These are phyloP conservation scores for Paraconiothyrium brasiliense DNA, from an alignment of 2,329 filamentous ascomycete genomes.

Conservation along the genomic window DNA sequence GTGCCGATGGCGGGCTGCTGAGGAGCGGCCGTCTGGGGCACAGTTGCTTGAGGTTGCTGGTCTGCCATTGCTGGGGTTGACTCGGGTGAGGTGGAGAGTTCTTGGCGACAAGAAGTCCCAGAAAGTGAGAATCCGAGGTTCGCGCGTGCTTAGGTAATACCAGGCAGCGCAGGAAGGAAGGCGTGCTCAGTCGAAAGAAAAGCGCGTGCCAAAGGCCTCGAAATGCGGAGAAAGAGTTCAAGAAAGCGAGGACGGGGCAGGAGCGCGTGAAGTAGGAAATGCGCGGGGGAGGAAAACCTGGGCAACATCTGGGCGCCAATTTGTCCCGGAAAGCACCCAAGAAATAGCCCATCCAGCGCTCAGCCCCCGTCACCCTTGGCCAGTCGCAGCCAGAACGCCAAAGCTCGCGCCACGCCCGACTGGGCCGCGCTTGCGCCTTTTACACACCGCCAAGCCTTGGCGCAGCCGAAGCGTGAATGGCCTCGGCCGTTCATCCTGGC, in stretches of 20 bases:
- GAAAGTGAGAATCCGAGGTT: background rate
- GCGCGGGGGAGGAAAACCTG: conserved; percentile 16
- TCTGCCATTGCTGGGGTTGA: conserved; percentile 18
- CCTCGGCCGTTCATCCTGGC: conserved; percentile 5
- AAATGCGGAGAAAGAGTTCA: conserved; percentile 15
- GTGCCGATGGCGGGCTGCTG: conserved; percentile 46
- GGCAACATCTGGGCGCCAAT: conserved; percentile 15
- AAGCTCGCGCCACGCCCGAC: background rate
- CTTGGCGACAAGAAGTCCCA: conserved; percentile 5
- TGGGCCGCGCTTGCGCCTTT: conserved; percentile 1
- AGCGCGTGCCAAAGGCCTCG: conserved; percentile 5
- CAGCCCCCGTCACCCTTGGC: conserved; percentile 11
- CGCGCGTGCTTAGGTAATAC: conserved; percentile 13
- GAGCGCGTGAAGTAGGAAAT: conserved; percentile 15
- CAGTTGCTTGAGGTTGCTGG: conserved; percentile 13
- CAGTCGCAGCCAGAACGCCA: conserved; percentile 1
- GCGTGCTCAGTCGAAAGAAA: background rate
- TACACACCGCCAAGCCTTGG: conserved; percentile 5
- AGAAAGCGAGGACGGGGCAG: conserved; percentile 13
- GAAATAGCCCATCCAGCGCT: conserved; percentile 13
- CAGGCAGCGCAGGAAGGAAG: conserved; percentile 4
- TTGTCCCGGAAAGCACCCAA: conserved; percentile 12
- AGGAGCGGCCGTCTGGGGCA: conserved; percentile 25
- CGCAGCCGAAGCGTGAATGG: background rate
- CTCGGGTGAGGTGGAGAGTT: background rate